Percentiles rank a stretch among this genome's conserved stretches.
These are phyloP conservation scores for Ottelia alismoides DNA, from an alignment of 106 monocot species.

Conservation along the genomic window DNA sequence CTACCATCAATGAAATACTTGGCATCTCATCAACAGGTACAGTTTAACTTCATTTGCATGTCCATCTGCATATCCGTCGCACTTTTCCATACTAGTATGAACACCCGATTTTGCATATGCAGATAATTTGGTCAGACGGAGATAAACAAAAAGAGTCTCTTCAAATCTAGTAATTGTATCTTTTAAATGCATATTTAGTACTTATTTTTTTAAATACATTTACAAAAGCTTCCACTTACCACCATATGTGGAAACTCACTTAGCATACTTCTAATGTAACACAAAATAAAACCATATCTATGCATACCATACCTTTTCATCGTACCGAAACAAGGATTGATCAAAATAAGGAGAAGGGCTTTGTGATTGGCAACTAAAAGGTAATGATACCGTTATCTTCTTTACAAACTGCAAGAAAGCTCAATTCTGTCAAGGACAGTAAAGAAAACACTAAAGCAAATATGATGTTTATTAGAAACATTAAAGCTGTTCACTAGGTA, in stretches of 20 bases:
- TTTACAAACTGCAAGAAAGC: slow-evolving; percentile 87
- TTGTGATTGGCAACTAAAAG: slow-evolving; percentile 84
- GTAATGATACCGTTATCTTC: slow-evolving; percentile 75
- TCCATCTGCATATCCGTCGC: too few species aligned
- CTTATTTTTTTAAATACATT: background rate
- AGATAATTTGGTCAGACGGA: background rate
- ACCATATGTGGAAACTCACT: background rate
- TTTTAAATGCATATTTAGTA: background rate
- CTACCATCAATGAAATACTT: too few species aligned
- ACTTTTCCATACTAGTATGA: too few species aligned
- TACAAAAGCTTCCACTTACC: background rate
- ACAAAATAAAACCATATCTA: background rate
- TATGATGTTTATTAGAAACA: too few species aligned
- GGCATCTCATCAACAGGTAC: too few species aligned
- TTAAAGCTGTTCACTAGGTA: too few species aligned
- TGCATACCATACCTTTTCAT: slow-evolving; percentile 73
- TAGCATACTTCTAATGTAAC: background rate
- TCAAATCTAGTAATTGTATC: background rate
- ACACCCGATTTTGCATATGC: too few species aligned
- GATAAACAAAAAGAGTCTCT: background rate
- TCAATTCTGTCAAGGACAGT: too few species aligned
- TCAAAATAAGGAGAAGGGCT: slow-evolving; percentile 99
- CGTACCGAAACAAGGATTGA: slow-evolving; percentile 93
- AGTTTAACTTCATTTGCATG: too few species aligned
- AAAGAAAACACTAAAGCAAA: too few species aligned